Evolutionary conservation across 805 yeast genomes (phyloP).

Genomic region (Candida dajiaensis): DNA sequence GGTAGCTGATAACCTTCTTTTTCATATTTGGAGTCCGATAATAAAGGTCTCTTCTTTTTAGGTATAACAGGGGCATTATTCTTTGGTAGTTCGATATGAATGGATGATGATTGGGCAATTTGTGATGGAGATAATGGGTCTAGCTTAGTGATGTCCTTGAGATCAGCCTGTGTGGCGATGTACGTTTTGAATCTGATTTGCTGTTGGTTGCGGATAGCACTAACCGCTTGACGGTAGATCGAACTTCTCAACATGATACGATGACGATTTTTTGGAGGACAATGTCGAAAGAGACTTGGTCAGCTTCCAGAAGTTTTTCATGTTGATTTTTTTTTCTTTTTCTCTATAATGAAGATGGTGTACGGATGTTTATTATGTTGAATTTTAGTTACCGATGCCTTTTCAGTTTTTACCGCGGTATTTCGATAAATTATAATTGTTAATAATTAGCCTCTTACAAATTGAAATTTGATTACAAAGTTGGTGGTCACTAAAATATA

Average conservation of each 20-base stretch:
- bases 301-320: too few species aligned
- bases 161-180: slow-evolving; percentile 1
- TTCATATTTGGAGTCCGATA: slow-evolving; percentile 35
- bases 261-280: background rate
- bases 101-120: slow-evolving; percentile 22
- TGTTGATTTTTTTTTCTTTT: background rate
- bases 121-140: slow-evolving; percentile 15
- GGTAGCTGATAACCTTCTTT: slow-evolving; percentile 35
- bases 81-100: slow-evolving; percentile 18
- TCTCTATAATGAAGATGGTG: background rate
- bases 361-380: background rate
- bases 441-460: too few species aligned
- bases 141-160: slow-evolving; percentile 2
- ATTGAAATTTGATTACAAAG: too few species aligned
- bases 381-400: too few species aligned
- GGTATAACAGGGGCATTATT: slow-evolving; percentile 30
- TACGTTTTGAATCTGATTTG: slow-evolving; percentile 4
- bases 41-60: slow-evolving; percentile 26
- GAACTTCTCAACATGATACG: background rate
- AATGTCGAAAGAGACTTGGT: too few species aligned
- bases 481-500: too few species aligned
- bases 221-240: background rate
- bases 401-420: too few species aligned
- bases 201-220: background rate
- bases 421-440: too few species aligned